Base-by-base conservation (phyloP, 2,329 filamentous ascomycete genomes). In the Fusarium nygamai region DNA sequence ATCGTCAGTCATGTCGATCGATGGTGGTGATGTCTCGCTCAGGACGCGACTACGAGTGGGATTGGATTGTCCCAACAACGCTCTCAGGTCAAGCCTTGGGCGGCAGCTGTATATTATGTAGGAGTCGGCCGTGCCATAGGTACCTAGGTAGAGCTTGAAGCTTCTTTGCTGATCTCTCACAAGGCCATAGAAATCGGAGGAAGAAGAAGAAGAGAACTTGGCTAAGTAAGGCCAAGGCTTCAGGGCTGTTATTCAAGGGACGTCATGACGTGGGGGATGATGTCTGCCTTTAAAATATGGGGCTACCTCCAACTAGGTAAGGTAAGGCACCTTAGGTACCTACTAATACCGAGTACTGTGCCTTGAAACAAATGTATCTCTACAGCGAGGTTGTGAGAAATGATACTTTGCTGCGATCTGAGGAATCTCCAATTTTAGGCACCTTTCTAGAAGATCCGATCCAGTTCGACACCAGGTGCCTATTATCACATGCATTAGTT, bases 261-360 rank as follows among this genome's bases (percentile, higher is more conserved):
- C 68, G 69, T 47, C 58, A 74, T 74, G 72, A 74, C 72, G 72
- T 74, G 72, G 61, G 36, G 68, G 47, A 69, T 57, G 48, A 41
- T 56, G 36, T 46, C 68, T 67, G 72, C 58, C 72, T 69, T 73
- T 69, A 74, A 74, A 69, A 46, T 74, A 34, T 61, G 72, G 72
- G 65, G 20, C 51, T 22, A 9, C 8, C 34, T 54, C 34, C 51
- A 38, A 53, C 48, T 31, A 33, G 20, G 44, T 31, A 31, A 6
- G 6, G 6, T 29, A 29, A 29, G n/a, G n/a, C n/a, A n/a, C n/a
- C 29, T 29, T 29, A 29, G 29, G 29, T 29, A 29, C 29, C 29
- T 44, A 27, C 20, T 14, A 19, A 27, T 53, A 13, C 31, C 17
- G 66, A 41, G 71, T 70, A 66, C 61, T 47, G 38, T 36, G 20